These are phyloP conservation scores for Trichomonas gallinae DNA, from an alignment of 208 protist genomes.

Conservation along the genomic window DNA sequence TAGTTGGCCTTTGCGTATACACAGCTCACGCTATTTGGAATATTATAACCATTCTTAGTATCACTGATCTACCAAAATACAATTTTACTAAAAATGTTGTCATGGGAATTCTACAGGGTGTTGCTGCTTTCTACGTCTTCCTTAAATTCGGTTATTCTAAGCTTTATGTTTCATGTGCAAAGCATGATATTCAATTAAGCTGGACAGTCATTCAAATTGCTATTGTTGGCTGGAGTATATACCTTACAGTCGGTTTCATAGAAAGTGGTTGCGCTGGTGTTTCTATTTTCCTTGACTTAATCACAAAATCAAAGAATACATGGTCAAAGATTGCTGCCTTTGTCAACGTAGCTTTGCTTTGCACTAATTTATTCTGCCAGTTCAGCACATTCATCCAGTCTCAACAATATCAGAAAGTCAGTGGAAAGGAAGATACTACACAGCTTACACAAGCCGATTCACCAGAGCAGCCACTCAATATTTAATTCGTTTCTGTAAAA, in stretches of 20 bases:
- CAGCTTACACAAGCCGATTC: neutral
- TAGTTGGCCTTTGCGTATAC: neutral
- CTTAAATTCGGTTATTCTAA: neutral
- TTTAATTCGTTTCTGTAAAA: neutral
- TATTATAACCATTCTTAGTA: neutral
- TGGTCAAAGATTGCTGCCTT: neutral
- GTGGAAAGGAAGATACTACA: neutral
- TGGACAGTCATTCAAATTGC: neutral
- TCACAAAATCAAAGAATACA: neutral
- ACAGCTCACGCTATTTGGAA: neutral
- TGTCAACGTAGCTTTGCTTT: neutral
- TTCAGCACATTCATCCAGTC: neutral
- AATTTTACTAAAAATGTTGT: neutral
- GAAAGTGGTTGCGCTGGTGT: neutral
- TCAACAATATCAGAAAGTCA: neutral
- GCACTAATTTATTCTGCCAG: neutral
- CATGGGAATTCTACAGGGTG: neutral
- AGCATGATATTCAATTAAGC: neutral
- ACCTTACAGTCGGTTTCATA: neutral
- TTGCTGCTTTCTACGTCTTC: neutral
- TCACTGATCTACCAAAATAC: neutral
- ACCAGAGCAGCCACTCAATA: neutral
- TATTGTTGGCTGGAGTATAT: neutral
- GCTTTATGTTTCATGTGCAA: neutral
- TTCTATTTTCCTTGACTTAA: neutral